These are phyloP conservation scores for Penicilliopsis zonata DNA, from an alignment of 495 filamentous ascomycete genomes.

Conservation along the genomic window DNA sequence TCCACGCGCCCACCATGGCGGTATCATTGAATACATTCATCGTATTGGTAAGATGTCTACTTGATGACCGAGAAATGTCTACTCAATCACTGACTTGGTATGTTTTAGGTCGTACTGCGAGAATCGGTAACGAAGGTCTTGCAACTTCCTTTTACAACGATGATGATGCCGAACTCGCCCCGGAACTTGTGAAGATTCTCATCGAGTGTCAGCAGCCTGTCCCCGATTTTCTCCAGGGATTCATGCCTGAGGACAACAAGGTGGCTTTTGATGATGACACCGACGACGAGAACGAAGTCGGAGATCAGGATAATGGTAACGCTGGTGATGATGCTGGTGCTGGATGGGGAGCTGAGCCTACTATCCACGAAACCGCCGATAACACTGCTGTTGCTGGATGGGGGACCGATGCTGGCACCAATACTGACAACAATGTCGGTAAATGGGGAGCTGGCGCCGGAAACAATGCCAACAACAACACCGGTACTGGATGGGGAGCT, in stretches of 20 bases:
- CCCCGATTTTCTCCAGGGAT: conserved; percentile 67
- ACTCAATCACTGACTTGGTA: conserved; percentile 5
- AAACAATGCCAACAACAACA: too few species aligned
- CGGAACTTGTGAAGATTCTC: conserved; percentile 62
- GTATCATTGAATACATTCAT: conserved; percentile 88
- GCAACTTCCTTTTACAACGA: conserved; percentile 84
- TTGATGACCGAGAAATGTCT: background rate
- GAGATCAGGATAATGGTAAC: conserved; percentile 7
- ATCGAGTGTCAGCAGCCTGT: conserved; percentile 65
- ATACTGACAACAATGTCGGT: too few species aligned
- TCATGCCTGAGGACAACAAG: conserved; percentile 38
- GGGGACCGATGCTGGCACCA: too few species aligned
- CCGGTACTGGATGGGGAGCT: too few species aligned
- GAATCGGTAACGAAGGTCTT: conserved; percentile 78
- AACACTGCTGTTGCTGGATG: background rate
- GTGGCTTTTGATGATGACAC: conserved; percentile 52
- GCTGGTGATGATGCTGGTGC: conserved; percentile 12
- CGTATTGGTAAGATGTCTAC: conserved; percentile 87
- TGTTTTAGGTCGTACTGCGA: conserved; percentile 70
- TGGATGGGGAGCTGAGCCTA: background rate
- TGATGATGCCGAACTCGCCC: conserved; percentile 53
- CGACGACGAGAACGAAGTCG: conserved; percentile 38
- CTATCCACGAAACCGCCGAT: background rate
- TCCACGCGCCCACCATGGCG: conserved; percentile 56
- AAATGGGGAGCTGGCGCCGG: too few species aligned